Conservation (phyloP, 1,139 yeast species). For the Geotrichum bryndzae region DNA sequence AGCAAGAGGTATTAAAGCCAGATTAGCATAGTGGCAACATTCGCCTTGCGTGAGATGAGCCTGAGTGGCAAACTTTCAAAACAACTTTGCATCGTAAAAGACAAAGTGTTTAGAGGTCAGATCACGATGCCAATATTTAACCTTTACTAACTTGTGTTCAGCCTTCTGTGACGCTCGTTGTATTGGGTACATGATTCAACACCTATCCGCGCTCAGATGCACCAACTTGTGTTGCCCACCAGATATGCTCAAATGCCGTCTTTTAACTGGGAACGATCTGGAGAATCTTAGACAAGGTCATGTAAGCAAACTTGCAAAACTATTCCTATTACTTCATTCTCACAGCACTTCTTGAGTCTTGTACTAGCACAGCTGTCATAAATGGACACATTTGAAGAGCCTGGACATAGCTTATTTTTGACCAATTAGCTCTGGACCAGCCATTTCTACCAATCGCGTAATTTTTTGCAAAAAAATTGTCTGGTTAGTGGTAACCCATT, state of each 20-base stretch:
- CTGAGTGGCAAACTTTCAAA: no score
- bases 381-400: no score
- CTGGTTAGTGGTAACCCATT: background rate
- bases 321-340: background rate
- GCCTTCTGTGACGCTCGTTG: background rate
- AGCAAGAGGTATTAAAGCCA: no score
- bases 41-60: no score
- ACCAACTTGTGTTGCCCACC: background rate
- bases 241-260: background rate
- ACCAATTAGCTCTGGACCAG: background rate
- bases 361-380: no score
- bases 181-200: background rate
- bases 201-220: background rate
- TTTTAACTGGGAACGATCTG: background rate
- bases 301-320: no score
- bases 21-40: no score
- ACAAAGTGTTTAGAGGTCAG: no score
- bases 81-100: background rate
- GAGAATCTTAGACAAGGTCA: background rate
- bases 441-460: background rate
- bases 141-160: background rate
- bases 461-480: background rate
- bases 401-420: background rate
- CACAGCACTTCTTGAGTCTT: background rate
- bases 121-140: no score